Evolutionary conservation across 2,329 filamentous ascomycete species (phyloP).

Genomic region (Xylaria arbuscula): DNA sequence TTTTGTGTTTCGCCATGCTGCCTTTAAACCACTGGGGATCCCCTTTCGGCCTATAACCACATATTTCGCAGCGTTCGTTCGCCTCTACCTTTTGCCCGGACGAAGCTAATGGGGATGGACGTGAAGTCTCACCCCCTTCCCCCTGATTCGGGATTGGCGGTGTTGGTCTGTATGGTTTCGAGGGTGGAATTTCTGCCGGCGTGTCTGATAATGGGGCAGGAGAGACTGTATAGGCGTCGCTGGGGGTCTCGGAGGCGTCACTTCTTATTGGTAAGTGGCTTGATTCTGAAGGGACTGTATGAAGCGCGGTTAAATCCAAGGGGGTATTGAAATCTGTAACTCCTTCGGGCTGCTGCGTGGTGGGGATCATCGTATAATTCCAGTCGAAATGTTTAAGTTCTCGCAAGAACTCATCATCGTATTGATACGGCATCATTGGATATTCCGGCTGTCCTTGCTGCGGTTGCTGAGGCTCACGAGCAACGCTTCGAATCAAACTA

Average conservation of each 20-base stretch:
- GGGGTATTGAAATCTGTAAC: constrained; percentile 33
- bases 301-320: constrained; percentile 36
- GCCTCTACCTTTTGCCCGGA: constrained; percentile 55
- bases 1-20: constrained; percentile 69
- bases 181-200: constrained; percentile 22
- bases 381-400: constrained; percentile 39
- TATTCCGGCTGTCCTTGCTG: constrained; percentile 38
- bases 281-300: constrained; percentile 29
- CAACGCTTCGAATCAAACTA: constrained; percentile 50
- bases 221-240: constrained; percentile 38
- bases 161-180: constrained; percentile 36
- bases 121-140: constrained; percentile 31
- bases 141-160: constrained; percentile 33
- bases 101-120: constrained; percentile 37
- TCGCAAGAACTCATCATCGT: constrained; percentile 42
- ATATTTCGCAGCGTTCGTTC: constrained; percentile 61
- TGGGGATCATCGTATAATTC: constrained; percentile 29
- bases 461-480: constrained; percentile 38
- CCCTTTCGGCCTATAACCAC: constrained; percentile 66
- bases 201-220: constrained; percentile 38
- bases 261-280: constrained; percentile 26
- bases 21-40: constrained; percentile 69
- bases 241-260: constrained; percentile 38
- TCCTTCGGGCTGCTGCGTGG: constrained; percentile 34
- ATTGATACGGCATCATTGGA: constrained; percentile 37